Conservation (phyloP, 2,329 filamentous ascomycete species). For the Diaporthe sp. region DNA sequence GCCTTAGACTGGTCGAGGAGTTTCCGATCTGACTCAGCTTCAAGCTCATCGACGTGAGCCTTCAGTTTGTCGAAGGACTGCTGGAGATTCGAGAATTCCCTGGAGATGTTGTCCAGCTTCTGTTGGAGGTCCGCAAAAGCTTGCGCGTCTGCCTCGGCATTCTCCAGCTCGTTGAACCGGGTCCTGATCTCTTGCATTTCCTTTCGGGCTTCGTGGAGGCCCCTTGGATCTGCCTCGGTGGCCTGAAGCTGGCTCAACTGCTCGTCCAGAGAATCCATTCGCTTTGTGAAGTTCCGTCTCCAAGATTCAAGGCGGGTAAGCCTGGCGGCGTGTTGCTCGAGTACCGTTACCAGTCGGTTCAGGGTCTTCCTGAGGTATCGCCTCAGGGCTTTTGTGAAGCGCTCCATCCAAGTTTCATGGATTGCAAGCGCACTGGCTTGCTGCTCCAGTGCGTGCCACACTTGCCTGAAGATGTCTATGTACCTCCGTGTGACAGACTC, state of each 20-base stretch:
- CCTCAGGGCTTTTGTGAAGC: too few species aligned
- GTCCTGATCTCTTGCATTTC: background rate
- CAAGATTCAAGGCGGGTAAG: background rate
- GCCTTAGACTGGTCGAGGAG: background rate
- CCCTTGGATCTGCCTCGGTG: background rate
- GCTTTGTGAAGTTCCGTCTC: too few species aligned
- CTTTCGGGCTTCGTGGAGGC: background rate
- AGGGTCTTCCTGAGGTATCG: too few species aligned
- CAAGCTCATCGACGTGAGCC: too few species aligned
- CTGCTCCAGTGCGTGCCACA: too few species aligned
- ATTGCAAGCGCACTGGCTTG: too few species aligned
- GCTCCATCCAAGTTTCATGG: too few species aligned
- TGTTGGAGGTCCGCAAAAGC: background rate
- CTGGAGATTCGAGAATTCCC: accelerated
- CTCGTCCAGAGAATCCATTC: background rate
- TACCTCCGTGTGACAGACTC: too few species aligned
- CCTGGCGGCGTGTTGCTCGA: too few species aligned
- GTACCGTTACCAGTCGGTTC: too few species aligned
- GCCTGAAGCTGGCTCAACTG: background rate
- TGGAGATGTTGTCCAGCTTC: background rate
- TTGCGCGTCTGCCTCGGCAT: background rate
- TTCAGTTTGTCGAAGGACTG: background rate
- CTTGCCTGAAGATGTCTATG: too few species aligned
- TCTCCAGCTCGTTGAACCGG: background rate
- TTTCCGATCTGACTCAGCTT: too few species aligned